Conservation (phyloP, 2,329 filamentous ascomycete species). For the Dryadomyces sulphureus region DNA sequence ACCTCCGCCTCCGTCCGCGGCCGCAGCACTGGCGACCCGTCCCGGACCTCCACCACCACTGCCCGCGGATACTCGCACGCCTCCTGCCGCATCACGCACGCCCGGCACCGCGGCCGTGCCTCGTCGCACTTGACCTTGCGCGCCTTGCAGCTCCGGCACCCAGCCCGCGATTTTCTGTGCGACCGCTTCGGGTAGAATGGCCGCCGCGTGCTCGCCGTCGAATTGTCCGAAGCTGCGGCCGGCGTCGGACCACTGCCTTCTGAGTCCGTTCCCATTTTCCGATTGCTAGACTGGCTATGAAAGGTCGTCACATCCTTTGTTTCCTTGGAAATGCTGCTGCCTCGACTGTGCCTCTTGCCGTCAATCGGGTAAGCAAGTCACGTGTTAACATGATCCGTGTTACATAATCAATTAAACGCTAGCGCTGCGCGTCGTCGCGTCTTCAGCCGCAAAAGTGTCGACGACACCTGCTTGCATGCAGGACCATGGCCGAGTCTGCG, state of each 20-base stretch:
- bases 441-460: too few relatives aligned
- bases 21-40: neutral
- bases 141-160: conserved; percentile 37
- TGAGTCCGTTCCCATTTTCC: too few relatives aligned
- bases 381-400: too few relatives aligned
- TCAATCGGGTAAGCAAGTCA: too few relatives aligned
- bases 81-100: conserved; percentile 31
- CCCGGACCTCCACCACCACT: neutral
- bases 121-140: conserved; percentile 43
- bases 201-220: neutral
- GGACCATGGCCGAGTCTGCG: neutral
- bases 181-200: conserved; percentile 33
- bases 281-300: too few relatives aligned
- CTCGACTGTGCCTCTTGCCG: too few relatives aligned
- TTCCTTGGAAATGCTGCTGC: too few relatives aligned
- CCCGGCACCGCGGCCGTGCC: conserved; percentile 30
- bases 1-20: neutral
- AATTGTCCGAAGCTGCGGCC: neutral
- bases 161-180: conserved; percentile 38
- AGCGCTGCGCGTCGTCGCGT: too few relatives aligned
- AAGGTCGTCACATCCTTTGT: too few relatives aligned
- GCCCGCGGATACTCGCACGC: conserved; percentile 28
- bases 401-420: too few relatives aligned
- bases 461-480: too few relatives aligned
- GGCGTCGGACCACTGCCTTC: too few relatives aligned